Conservation (phyloP, 73 alveolate species). For the Stentor coeruleus region DNA sequence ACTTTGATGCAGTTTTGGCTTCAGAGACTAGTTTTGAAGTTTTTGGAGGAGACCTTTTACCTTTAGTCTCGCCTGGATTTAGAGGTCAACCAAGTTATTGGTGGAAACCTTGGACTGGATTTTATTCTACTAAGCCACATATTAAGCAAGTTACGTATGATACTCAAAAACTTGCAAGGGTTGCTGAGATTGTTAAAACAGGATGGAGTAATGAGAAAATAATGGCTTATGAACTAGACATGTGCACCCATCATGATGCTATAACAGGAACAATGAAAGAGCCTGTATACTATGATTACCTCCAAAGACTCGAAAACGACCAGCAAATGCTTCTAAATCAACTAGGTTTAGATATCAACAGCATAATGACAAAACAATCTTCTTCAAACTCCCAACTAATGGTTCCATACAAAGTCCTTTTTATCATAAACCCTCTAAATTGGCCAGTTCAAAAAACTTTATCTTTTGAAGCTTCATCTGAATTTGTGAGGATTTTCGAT, state of each 20-base stretch:
- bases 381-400: not conserved
- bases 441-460: not conserved
- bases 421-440: not conserved
- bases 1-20: constrained; percentile 20
- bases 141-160: not conserved
- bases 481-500: not conserved
- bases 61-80: not conserved
- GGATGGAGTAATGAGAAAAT: not conserved
- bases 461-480: not conserved
- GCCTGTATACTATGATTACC: constrained; percentile 41
- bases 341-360: too few species aligned
- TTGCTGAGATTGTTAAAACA: not conserved
- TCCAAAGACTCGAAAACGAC: constrained; percentile 19
- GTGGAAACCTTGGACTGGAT: not conserved
- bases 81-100: not conserved
- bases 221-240: constrained; percentile 20
- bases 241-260: constrained; percentile 65
- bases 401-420: not conserved
- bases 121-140: constrained; percentile 22
- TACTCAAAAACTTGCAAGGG: constrained; percentile 18
- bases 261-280: constrained; percentile 61
- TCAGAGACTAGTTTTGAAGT: not conserved
- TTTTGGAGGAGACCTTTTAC: constrained; percentile 15
- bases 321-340: not conserved
- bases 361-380: not conserved